Percentiles rank a stretch among this genome's conserved stretches.
Evolutionary conservation across 2,329 filamentous ascomycete species (phyloP).

Genomic region (Exserohilum rostratum): DNA sequence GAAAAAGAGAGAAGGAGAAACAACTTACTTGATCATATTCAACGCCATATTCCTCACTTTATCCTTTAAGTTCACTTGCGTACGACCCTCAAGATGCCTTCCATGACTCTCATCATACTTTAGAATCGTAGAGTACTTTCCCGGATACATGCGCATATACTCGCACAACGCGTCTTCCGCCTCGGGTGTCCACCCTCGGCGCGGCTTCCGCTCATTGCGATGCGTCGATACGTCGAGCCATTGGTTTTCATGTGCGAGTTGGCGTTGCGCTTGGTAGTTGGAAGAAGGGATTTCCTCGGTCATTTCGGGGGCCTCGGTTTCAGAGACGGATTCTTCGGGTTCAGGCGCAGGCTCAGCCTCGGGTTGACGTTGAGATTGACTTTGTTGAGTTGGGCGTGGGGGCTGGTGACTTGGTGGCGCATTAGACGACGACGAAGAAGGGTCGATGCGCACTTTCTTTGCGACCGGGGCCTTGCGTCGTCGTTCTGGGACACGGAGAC

Average conservation of each 20-base stretch:
- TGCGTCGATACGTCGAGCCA: constrained; percentile 1
- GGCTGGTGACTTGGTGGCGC: constrained; percentile 41
- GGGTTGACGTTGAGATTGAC: background rate
- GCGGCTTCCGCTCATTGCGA: constrained; percentile 22
- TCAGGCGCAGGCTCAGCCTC: background rate
- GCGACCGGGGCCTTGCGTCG: constrained; percentile 43
- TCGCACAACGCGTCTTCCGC: constrained; percentile 54
- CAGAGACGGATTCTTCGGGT: constrained; percentile 32
- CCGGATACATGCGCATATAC: constrained; percentile 56
- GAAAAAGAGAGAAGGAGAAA: background rate
- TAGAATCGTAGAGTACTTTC: constrained; percentile 56
- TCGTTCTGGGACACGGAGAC: constrained; percentile 41
- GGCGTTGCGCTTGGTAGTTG: constrained; percentile 17
- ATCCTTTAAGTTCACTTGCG: constrained; percentile 60
- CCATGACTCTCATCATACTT: constrained; percentile 23
- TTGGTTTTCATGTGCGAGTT: constrained; percentile 28
- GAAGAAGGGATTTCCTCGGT: constrained; percentile 31
- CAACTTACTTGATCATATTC: constrained; percentile 48
- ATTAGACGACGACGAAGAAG: constrained; percentile 27
- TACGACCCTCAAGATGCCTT: constrained; percentile 44
- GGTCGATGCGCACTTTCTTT: constrained; percentile 35
- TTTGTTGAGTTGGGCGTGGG: background rate
- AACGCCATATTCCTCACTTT: constrained; percentile 51
- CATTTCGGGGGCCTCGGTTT: constrained; percentile 34
- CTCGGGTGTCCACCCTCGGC: constrained; percentile 30